Base-by-base conservation (phyloP, 2,329 filamentous ascomycete species). In the Colletotrichum viniferum region DNA sequence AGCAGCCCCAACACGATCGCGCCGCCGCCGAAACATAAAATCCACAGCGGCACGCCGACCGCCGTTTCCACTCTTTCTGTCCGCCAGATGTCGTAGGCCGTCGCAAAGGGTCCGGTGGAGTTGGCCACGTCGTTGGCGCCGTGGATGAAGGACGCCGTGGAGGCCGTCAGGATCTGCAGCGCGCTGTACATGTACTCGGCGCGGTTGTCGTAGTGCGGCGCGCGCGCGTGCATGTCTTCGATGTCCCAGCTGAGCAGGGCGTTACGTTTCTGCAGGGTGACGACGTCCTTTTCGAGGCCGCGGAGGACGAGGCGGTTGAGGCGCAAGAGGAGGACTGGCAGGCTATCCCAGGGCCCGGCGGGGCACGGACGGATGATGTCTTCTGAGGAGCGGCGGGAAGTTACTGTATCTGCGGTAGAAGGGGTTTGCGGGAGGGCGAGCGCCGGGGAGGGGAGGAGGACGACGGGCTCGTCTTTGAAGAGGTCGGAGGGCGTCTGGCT, bases 71-170 rank as follows among this genome's bases (percentile, higher is more conserved):
- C 81, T 6, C 79, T 78, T 16, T 88, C 88, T 2, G 82, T 84
- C 7, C 80, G 79, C 86, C 87, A 91, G 38, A 88, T 86, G 13
- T 85, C 82, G 81, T 88, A 91, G 63, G 89, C 88, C 21, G 88
- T 88, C 13, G 88, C 85, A 79, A 88, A 89, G 4, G 88, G 89
- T 28, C 87, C 87, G 63, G 88, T 85, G 52, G 87, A 86, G 79
- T 90, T 91, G 71, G 86, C 84, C 26, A 91, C 88, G 77, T 91
- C 89, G 80, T 91, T 90, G 71, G 88, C 87, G 73, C 89, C 89
- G 82, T 91, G 89, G 3, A 89, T 88, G 77, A 91, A 90, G 9
- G 87, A 89, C 18, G 88, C 88, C 24, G 89, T 88, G 76, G 88
- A 88, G 13, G 89, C 89, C n/a, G 88, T 88, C 13, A 87, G 77